Evolutionary conservation across 352 stramenopile species (phyloP), one percentile per base, ranked within the genome.

Genomic region (Globisporangium recalcitrans): DNA sequence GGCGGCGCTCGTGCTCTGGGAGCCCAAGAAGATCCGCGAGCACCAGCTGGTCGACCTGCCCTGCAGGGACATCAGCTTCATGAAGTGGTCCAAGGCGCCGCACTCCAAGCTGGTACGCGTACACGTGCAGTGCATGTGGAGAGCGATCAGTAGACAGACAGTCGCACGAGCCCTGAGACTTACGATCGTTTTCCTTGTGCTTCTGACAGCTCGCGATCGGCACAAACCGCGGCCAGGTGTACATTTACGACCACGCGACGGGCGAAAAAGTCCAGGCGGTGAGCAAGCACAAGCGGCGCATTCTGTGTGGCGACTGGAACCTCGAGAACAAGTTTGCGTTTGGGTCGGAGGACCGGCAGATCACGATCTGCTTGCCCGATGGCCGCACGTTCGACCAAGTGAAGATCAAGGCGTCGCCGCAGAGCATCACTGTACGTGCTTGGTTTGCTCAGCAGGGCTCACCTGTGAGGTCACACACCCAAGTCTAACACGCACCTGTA

Each of bases 301-400:
- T 92, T 62, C 63, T 90, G 31, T 92, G 82, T 34, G 82, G 82
- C 22, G 82, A 89, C 65, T 92, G 82, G 82, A 92, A 90, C 52
- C 54, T 85, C 27, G 77, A 92, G 60, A 82, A 87, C 64, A 89
- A 89, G 67, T 92, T 92, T 65, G 82, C 82, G 3, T 92, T 89
- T 66, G 82, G 82, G 21, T 90, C 80, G 10, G 82, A 92, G 59
- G 82, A 92, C 57, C 64, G 78, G 21, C 82, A 92, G 58, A 88
- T 92, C 65, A 90, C 82, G 3, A 90, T 91, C 66, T 90, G 80
- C 44, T 65, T 85, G 36, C 71, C 81, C 7, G 77, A 76, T 24
- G 82, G 82, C 24, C 73, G 70, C 14, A 87, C 79, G 24, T 79
- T 88, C 62, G 82, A 91, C 57, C 82, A 91, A 46, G 80, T 90